Evolutionary conservation across 352 stramenopile species (phyloP), one percentile per base, ranked within the genome.

Genomic region (Globisporangium polare): DNA sequence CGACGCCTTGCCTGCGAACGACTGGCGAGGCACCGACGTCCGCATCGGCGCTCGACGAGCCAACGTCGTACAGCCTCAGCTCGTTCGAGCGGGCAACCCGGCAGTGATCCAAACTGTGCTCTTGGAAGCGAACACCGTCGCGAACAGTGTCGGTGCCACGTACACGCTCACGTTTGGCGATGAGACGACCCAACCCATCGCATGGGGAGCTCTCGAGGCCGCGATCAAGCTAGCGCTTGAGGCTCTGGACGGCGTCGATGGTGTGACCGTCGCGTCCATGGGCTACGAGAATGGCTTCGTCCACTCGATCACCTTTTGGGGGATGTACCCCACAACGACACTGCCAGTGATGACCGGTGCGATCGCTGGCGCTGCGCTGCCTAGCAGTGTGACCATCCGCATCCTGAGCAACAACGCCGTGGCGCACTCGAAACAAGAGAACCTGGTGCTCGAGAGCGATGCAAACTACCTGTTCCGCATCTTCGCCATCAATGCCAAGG

Each of bases 281-380:
- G 49, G 68, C 2, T 64, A 71, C 2, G 68, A 68, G 22, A 73
- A 86, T 7, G 90, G 81, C 10, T 90, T 86, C 41, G 67, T 96
- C 6, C 90, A 95, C 65, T 89, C 79, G 0, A 74, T 97, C 59
- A 85, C 67, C n/a, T 96, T 97, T 49, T 97, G 86, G 87, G 89
- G 89, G 3, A 77, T 72, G 18, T 92, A 92, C 47, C 71, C 81
- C 10, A 78, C 75, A 47, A 68, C 67, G 17, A 89, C 71, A 8
- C 49, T 90, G 0, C 80, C 81, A 8, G 65, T 84, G 4, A 66
- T 90, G 8, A 55, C 65, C 0, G 69, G 67, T 1, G 70, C 52
- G 7, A 55, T 80, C 2, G 68, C 59, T 13, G 50, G 53, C 2
- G 66, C 65, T 0, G 67, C 74, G 2, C 26, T 26, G 3, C n/a